These are phyloP conservation scores for Vitis vinifera DNA, from an alignment of 164 flowering plant species.

Conservation along the genomic window DNA sequence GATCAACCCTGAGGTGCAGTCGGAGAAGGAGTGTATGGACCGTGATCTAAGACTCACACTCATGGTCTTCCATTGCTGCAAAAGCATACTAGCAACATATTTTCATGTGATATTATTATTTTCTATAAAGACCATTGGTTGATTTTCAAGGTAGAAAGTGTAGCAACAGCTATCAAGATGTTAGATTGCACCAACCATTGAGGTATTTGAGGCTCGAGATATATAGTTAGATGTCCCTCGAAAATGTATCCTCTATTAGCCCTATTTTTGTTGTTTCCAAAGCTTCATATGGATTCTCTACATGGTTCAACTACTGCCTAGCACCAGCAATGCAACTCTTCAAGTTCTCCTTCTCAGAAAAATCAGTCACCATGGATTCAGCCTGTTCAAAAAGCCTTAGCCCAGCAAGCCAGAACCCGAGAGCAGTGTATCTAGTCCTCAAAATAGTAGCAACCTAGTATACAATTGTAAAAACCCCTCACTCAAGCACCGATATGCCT, in stretches of 20 bases:
- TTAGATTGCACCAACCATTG: conserved; percentile 68
- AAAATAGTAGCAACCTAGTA: conserved; percentile 76
- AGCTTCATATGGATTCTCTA: conserved; percentile 36
- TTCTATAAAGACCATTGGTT: conserved; percentile 29
- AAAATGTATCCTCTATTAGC: conserved; percentile 63
- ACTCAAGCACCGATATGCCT: too few relatives aligned
- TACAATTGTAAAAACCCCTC: conserved; percentile 52
- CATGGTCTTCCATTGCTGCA: conserved; percentile 24
- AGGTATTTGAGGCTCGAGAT: conserved; percentile 90
- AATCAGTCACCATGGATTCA: conserved; percentile 36
- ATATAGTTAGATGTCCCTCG: conserved; percentile 96
- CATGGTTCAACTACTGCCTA: conserved; percentile 49
- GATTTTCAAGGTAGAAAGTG: conserved; percentile 42
- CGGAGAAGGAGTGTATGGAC: too few relatives aligned
- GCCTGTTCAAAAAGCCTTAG: conserved; percentile 63
- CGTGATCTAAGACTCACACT: too few relatives aligned
- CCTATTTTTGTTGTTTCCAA: conserved; percentile 18
- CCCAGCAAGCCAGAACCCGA: conserved; percentile 77
- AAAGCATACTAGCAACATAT: conserved; percentile 24
- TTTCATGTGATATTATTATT: conserved; percentile 19
- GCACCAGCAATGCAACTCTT: conserved; percentile 61
- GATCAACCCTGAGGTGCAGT: too few relatives aligned
- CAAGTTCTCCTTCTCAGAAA: conserved; percentile 64
- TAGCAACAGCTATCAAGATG: conserved; percentile 39
- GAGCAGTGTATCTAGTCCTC: conserved; percentile 67